Conservation (phyloP, 2,329 filamentous ascomycete genomes). For the Ascochyta clinopodiicola region DNA sequence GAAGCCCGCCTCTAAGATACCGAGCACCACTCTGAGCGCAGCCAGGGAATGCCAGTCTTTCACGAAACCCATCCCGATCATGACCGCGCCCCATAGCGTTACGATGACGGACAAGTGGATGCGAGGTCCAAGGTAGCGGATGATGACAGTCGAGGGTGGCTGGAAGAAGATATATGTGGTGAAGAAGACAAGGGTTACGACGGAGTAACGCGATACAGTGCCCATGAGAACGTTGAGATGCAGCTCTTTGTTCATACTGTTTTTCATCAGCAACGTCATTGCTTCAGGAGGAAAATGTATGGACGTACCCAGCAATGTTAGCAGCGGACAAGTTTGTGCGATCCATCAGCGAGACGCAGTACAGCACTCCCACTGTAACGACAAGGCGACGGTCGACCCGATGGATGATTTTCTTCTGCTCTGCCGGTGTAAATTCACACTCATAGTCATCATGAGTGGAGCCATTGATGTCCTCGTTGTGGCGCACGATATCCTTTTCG, state of each 20-base stretch:
- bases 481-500: slow-evolving; percentile 30
- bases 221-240: slow-evolving; percentile 35
- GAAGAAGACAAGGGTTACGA: slow-evolving; percentile 64
- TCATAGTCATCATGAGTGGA: slow-evolving; percentile 37
- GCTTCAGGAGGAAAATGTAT: slow-evolving; percentile 4
- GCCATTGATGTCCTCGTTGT: slow-evolving; percentile 34
- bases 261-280: slow-evolving; percentile 27
- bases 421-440: slow-evolving; percentile 60
- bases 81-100: slow-evolving; percentile 51
- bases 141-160: slow-evolving; percentile 49
- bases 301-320: slow-evolving; percentile 68
- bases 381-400: slow-evolving; percentile 68
- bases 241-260: slow-evolving; percentile 51
- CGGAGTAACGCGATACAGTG: slow-evolving; percentile 53
- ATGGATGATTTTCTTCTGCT: slow-evolving; percentile 72
- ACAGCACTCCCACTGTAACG: slow-evolving; percentile 63
- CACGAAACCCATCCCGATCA: slow-evolving; percentile 53
- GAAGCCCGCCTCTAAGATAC: slow-evolving; percentile 51
- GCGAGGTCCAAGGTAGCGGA: slow-evolving; percentile 51
- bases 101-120: slow-evolving; percentile 45
- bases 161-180: slow-evolving; percentile 54
- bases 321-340: slow-evolving; percentile 77
- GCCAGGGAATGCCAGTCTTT: slow-evolving; percentile 46
- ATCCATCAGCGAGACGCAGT: slow-evolving; percentile 80
- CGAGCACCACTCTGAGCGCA: slow-evolving; percentile 48